Conservation (phyloP, 805 yeast genomes). For the Wilhelminamyces savonicus region DNA sequence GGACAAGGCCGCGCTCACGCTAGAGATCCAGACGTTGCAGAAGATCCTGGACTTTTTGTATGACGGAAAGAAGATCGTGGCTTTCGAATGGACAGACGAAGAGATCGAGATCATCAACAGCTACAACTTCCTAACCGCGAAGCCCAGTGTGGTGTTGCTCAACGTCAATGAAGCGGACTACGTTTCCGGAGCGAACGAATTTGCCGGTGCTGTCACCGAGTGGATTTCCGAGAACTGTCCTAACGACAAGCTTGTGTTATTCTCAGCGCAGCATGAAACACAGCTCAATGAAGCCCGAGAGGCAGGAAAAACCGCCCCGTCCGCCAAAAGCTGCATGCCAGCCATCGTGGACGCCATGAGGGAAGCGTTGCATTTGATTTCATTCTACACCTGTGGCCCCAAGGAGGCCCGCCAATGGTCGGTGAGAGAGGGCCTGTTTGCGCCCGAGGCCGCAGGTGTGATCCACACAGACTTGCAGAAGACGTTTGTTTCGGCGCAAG, state of each 20-base stretch:
- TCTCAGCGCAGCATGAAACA: conserved; percentile 46
- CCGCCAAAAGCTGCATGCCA: too few species aligned
- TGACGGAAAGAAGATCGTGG: conserved; percentile 55
- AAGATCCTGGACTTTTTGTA: conserved; percentile 28
- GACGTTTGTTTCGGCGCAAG: conserved; percentile 75
- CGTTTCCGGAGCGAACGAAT: conserved; percentile 45
- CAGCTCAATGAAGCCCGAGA: conserved; percentile 8
- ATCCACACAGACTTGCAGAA: conserved; percentile 81
- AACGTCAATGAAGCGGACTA: conserved; percentile 73
- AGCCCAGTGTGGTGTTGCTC: conserved; percentile 75
- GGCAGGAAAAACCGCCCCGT: too few species aligned
- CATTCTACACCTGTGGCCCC: conserved; percentile 85
- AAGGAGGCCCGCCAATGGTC: conserved; percentile 89
- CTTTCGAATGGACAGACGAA: conserved; percentile 50
- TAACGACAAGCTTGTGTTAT: conserved; percentile 34
- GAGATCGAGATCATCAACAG: conserved; percentile 66
- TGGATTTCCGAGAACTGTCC: conserved; percentile 72
- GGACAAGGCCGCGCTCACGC: conserved; percentile 16
- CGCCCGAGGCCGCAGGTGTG: conserved; percentile 87
- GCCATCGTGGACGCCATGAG: conserved; percentile 62
- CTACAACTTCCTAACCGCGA: conserved; percentile 75
- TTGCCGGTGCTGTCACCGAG: conserved; percentile 41
- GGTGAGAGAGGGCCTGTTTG: conserved; percentile 64
- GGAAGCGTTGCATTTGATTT: conserved; percentile 59
- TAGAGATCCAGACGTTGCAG: conserved; percentile 23